A percentile compares a stretch with the other conserved stretches of the same genome.
phyloP scores from a whole-genome alignment of 352 stramenopile genomes.

The Phytophthora sansomeana region DNA sequence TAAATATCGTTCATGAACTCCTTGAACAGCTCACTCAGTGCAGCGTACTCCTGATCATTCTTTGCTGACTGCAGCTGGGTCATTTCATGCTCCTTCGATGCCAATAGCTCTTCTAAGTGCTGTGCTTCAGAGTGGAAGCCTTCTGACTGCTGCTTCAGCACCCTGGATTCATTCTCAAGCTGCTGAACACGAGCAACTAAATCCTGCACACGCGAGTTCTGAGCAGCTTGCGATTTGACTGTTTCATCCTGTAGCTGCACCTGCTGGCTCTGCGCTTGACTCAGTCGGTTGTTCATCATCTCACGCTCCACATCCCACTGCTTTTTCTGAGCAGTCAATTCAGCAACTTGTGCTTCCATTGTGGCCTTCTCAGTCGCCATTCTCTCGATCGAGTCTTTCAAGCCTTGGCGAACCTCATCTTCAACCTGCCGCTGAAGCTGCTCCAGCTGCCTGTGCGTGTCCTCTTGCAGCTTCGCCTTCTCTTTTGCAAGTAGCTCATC shows the following conservation, averaged over 20 bases:
- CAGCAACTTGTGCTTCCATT: constrained; percentile 54
- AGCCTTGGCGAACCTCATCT: constrained; percentile 66
- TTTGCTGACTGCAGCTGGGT: constrained; percentile 50
- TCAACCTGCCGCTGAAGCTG: constrained; percentile 66
- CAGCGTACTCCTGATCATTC: constrained; percentile 62
- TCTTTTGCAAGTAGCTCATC: constrained; percentile 68
- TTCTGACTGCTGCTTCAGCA: constrained; percentile 60
- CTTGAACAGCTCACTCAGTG: constrained; percentile 77
- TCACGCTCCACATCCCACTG: constrained; percentile 66
- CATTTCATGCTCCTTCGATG: constrained; percentile 60
- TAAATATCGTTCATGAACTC: constrained; percentile 92
- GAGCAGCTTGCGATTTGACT: constrained; percentile 47
- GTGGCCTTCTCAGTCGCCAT: constrained; percentile 53
- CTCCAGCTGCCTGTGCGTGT: constrained; percentile 66
- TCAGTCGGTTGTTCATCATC: constrained; percentile 54
- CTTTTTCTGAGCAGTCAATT: constrained; percentile 52
- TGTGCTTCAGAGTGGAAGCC: constrained; percentile 45
- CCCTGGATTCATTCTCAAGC: constrained; percentile 43
- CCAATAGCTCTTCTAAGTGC: constrained; percentile 60
- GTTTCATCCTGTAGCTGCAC: constrained; percentile 71
- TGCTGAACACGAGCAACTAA: constrained; percentile 63
- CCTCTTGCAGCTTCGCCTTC: constrained; percentile 63
- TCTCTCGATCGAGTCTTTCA: constrained; percentile 52
- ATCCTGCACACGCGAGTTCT: constrained; percentile 60
- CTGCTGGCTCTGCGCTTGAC: constrained; percentile 55